Evolutionary conservation across 257 asterid genomes (phyloP).

Genomic region (Marsdenia floribunda): DNA sequence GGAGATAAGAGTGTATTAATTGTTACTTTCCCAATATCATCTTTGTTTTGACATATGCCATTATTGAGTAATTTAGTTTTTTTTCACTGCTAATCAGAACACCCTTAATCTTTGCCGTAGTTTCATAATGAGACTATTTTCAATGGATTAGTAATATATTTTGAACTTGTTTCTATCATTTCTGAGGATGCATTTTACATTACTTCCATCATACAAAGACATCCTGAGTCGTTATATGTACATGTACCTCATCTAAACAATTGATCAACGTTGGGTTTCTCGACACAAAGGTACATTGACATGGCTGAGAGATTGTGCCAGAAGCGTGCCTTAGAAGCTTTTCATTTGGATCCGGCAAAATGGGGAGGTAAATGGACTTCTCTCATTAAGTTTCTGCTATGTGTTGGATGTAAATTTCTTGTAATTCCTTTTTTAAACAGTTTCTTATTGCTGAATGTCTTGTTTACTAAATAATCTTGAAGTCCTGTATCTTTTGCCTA

Average conservation of each 20-base stretch:
- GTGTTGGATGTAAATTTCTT: neutral
- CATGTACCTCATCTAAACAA: neutral
- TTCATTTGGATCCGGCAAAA: conserved; percentile 72
- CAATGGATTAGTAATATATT: no score
- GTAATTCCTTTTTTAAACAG: neutral
- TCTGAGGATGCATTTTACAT: neutral
- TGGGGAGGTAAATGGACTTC: conserved; percentile 76
- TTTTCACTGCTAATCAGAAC: no score
- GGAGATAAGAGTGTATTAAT: no score
- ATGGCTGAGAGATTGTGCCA: conserved; percentile 97
- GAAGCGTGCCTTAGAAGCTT: conserved; percentile 88
- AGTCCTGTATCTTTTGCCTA: neutral
- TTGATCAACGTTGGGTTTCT: conserved; percentile 10
- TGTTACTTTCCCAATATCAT: neutral
- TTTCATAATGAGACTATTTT: neutral
- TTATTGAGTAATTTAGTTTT: no score
- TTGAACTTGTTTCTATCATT: neutral
- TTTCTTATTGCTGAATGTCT: neutral
- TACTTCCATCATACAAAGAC: neutral
- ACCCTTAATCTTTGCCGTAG: neutral
- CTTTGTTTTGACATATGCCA: no score
- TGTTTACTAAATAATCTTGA: neutral
- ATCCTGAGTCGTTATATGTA: neutral
- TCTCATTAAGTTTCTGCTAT: neutral
- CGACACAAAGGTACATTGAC: conserved; percentile 71